Base-by-base conservation (phyloP, 345 rosid species). In the Jatropha curcas region DNA sequence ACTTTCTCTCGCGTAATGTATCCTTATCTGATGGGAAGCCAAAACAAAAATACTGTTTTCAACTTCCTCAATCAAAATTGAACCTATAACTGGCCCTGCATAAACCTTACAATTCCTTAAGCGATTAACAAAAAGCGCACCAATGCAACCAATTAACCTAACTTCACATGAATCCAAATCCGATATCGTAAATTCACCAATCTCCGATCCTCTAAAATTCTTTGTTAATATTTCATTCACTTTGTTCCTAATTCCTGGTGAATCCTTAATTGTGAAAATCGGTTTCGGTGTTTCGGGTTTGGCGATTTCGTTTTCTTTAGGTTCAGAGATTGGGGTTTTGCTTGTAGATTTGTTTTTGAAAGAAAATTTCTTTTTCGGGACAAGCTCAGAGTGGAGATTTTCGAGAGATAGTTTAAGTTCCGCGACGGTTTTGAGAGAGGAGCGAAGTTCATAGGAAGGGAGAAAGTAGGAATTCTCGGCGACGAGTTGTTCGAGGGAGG, bases 1-100 rank as follows among this genome's bases (percentile, higher is more conserved):
- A 71, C 90, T 76, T 28, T 61, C 75, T 56, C 55, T 88, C 0
- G 90, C 95, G 43, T 67, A 68, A 81, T 94, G 98, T 60, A 94
- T 85, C 76, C 97, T 76, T 31, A 92, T 90, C 87, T 92, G 97
- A 86, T 92, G 98, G 16, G 98, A 89, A 2, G 95, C 93, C 77
- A 90, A 64, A 25, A 88, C 86, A 37, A 92, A 81, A 20, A 83
- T 72, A 72, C 95, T 92, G 5, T 80, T 81, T 65, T 94, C 89
- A 25, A 83, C 91, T 10, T 83, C 89, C 73, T 94, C 98, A 0
- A 94, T 89, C 85, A 92, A 82, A 72, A 94, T 75, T 17, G 97
- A 94, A 28, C 97, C 97, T 12, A 76, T 75, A 68, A 93, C 94
- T 0, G 98, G 92, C 53, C 98, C 98, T 1, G 76, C 74, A 52